Evolutionary conservation across 2,329 filamentous ascomycete species (phyloP).

Genomic region (Dichotomopilus funicola): DNA sequence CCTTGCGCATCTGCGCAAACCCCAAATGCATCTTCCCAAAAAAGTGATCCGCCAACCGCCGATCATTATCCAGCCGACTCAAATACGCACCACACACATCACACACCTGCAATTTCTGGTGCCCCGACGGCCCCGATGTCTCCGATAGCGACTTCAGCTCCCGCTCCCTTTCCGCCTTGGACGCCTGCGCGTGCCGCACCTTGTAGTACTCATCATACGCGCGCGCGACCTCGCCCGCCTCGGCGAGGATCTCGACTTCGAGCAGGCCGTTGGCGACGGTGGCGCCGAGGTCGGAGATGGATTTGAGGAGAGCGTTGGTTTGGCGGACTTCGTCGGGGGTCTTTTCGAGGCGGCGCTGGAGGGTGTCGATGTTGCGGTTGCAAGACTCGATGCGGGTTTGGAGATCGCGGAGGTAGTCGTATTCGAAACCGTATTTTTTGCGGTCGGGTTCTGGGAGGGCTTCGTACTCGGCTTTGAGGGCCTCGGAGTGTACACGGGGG

Average conservation of each 20-base stretch:
- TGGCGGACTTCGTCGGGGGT: constrained; percentile 95
- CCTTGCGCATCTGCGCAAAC: constrained; percentile 97
- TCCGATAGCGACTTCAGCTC: constrained; percentile 88
- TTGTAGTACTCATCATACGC: constrained; percentile 86
- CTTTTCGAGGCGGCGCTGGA: constrained; percentile 88
- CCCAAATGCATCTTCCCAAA: constrained; percentile 99
- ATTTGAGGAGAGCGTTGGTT: constrained; percentile 82
- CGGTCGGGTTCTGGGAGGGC: constrained; percentile 63
- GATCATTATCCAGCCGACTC: constrained; percentile 85
- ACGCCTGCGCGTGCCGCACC: constrained; percentile 69
- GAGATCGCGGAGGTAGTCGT: constrained; percentile 93
- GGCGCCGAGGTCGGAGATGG: constrained; percentile 72
- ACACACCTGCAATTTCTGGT: constrained; percentile 97
- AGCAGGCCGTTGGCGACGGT: constrained; percentile 76
- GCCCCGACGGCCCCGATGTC: constrained; percentile 84
- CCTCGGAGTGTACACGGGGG: constrained; percentile 80
- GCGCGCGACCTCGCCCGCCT: constrained; percentile 70
- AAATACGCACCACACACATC: constrained; percentile 97
- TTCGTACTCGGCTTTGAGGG: constrained; percentile 84
- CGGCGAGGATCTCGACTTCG: constrained; percentile 80
- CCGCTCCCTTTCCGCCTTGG: constrained; percentile 76
- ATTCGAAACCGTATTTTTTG: constrained; percentile 81
- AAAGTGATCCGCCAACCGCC: constrained; percentile 90
- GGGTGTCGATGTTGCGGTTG: constrained; percentile 85
- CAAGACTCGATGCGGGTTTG: constrained; percentile 96